Evolutionary conservation across 495 filamentous ascomycete species (phyloP).

Genomic region (Astrothelium macrocarpum): DNA sequence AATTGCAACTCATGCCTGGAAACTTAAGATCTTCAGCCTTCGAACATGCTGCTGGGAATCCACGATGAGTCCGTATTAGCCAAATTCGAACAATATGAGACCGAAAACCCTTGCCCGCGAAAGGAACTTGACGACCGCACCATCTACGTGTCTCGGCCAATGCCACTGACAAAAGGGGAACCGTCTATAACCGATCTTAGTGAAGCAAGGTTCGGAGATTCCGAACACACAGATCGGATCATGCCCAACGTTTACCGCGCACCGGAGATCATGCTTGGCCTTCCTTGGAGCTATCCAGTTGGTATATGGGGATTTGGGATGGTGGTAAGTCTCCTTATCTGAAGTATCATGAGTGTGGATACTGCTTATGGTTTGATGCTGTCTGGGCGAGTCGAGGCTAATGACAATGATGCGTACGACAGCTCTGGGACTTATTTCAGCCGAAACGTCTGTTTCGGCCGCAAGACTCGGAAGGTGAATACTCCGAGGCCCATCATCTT

Average conservation of each 20-base stretch:
- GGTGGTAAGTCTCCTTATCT: constrained; percentile 32
- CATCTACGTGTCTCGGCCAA: constrained; percentile 28
- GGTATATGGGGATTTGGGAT: constrained; percentile 46
- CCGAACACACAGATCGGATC: neutral
- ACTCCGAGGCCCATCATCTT: constrained; percentile 24
- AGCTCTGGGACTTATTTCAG: constrained; percentile 30
- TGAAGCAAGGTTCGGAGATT: constrained; percentile 30
- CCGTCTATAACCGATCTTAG: constrained; percentile 41
- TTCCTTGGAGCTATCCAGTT: constrained; percentile 37
- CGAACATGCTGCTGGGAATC: constrained; percentile 30
- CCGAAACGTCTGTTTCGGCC: constrained; percentile 18
- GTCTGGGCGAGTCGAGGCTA: neutral
- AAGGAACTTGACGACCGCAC: constrained; percentile 24
- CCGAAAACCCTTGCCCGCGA: constrained; percentile 24
- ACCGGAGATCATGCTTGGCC: constrained; percentile 41
- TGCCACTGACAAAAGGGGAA: constrained; percentile 14
- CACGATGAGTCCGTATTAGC: constrained; percentile 13
- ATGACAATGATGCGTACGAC: neutral
- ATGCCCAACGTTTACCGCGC: constrained; percentile 36
- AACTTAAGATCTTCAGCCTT: constrained; percentile 26
- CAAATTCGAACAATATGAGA: constrained; percentile 19
- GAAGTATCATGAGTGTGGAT: neutral
- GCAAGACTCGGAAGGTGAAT: constrained; percentile 10
- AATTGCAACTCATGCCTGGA: neutral
- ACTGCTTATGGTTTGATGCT: neutral